Percentiles rank a stretch among this genome's conserved stretches.
phyloP scores from a whole-genome alignment of 2,329 filamentous ascomycete species.

The Cadophora malorum region DNA sequence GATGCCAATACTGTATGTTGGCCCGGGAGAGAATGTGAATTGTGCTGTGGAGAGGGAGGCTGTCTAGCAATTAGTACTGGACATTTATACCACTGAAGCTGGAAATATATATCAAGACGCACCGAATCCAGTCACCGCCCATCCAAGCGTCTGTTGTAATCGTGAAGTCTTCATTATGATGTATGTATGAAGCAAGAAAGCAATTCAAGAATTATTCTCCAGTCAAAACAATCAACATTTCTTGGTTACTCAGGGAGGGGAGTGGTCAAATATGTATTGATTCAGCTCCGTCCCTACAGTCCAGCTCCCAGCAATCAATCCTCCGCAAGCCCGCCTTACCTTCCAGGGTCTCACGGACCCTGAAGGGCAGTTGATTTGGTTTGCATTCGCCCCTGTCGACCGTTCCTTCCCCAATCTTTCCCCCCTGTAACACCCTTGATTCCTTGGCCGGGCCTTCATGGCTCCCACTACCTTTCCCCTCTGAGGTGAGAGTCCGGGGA shows the following conservation, averaged over 20 bases:
- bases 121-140: slow-evolving; percentile 11
- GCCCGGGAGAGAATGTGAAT: slow-evolving; percentile 37
- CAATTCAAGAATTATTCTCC: not conserved
- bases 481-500: not conserved
- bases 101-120: not conserved
- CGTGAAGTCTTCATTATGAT: slow-evolving; percentile 10
- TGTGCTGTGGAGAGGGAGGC: slow-evolving; percentile 16
- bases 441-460: not conserved
- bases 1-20: slow-evolving; percentile 39
- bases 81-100: not conserved
- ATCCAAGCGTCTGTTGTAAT: not conserved
- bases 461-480: not conserved
- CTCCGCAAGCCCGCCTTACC: not conserved
- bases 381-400: not conserved
- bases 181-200: not conserved
- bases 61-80: not conserved
- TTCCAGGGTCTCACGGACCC: not conserved
- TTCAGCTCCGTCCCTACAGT: not conserved
- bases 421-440: not conserved
- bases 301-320: not conserved
- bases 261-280: slow-evolving; percentile 6
- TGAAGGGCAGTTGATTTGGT: not conserved
- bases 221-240: not conserved
- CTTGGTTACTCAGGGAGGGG: not conserved
- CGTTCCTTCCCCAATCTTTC: not conserved